A percentile compares a stretch with the other conserved stretches of the same genome.
Conservation (phyloP, 306 rosid species). For the Gastrolobium bilobum region DNA sequence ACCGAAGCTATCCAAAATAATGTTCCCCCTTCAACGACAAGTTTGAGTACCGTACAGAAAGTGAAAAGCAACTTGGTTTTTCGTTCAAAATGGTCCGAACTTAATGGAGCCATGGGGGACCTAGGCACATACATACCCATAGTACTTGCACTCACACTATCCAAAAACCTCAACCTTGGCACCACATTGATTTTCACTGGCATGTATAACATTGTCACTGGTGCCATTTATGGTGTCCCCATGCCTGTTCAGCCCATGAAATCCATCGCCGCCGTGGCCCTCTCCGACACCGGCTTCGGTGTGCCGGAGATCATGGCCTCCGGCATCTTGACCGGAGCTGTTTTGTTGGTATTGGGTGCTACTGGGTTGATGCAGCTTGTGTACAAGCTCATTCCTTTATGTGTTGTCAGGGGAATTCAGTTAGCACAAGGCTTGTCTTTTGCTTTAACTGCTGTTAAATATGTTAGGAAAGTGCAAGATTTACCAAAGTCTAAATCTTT, state of each 20-base stretch:
- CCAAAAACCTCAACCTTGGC: constrained; percentile 71
- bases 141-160: constrained; percentile 68
- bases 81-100: constrained; percentile 70
- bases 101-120: constrained; percentile 90
- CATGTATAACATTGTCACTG: constrained; percentile 70
- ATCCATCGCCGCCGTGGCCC: constrained; percentile 73
- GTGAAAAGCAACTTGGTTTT: constrained; percentile 60
- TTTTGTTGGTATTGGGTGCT: constrained; percentile 60
- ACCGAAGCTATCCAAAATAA: constrained; percentile 10
- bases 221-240: constrained; percentile 81
- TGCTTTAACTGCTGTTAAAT: constrained; percentile 71
- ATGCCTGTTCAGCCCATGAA: constrained; percentile 97
- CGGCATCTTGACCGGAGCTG: constrained; percentile 72
- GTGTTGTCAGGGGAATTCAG: constrained; percentile 82
- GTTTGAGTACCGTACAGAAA: constrained; percentile 44
- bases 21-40: not conserved
- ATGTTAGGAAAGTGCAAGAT: constrained; percentile 63
- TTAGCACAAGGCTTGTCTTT: constrained; percentile 83
- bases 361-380: constrained; percentile 73
- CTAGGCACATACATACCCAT: constrained; percentile 86
- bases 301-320: constrained; percentile 83
- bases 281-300: constrained; percentile 61
- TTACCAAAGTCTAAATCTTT: constrained; percentile 61
- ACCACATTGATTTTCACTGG: constrained; percentile 86
- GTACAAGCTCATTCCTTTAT: constrained; percentile 64